These are phyloP conservation scores for Starmerella sp. DNA, from an alignment of 805 yeast genomes.

Conservation along the genomic window DNA sequence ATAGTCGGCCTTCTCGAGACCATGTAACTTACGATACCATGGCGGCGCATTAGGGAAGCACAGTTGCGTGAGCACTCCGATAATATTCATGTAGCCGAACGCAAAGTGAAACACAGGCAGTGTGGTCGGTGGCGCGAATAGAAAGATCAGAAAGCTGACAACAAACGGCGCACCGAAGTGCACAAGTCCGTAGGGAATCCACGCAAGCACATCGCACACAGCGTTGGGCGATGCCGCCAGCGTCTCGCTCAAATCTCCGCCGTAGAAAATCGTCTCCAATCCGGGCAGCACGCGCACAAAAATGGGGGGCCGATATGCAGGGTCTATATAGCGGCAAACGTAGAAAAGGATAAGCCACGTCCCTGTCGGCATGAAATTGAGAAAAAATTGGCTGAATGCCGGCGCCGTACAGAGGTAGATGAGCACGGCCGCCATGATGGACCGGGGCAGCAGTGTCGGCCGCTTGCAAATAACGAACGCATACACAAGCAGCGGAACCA, in stretches of 20 bases:
- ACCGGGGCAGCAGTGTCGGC: slow-evolving; percentile 27
- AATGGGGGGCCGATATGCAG: slow-evolving; percentile 72
- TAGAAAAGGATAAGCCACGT: slow-evolving; percentile 80
- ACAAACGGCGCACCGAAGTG: slow-evolving; percentile 89
- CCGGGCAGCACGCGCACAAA: slow-evolving; percentile 82
- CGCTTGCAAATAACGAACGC: slow-evolving; percentile 32
- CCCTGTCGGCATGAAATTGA: slow-evolving; percentile 70
- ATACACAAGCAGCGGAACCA: slow-evolving; percentile 40
- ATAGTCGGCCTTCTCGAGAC: slow-evolving; percentile 81
- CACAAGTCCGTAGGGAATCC: slow-evolving; percentile 88
- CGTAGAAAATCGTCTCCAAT: slow-evolving; percentile 80
- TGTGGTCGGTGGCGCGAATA: slow-evolving; percentile 87
- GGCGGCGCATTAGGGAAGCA: slow-evolving; percentile 93
- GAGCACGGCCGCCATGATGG: slow-evolving; percentile 34
- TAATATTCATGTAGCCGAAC: slow-evolving; percentile 85
- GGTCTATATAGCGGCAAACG: slow-evolving; percentile 62
- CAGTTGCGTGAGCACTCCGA: slow-evolving; percentile 75
- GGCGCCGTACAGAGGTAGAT: slow-evolving; percentile 51
- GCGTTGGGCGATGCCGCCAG: slow-evolving; percentile 61
- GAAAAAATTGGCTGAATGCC: slow-evolving; percentile 68
- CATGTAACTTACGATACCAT: slow-evolving; percentile 82
- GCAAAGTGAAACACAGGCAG: slow-evolving; percentile 79
- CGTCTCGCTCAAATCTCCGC: slow-evolving; percentile 77
- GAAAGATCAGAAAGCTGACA: slow-evolving; percentile 61
- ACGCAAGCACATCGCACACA: slow-evolving; percentile 70